phyloP scores from a whole-genome alignment of 495 filamentous ascomycete species.

The Cercophora sp. region DNA sequence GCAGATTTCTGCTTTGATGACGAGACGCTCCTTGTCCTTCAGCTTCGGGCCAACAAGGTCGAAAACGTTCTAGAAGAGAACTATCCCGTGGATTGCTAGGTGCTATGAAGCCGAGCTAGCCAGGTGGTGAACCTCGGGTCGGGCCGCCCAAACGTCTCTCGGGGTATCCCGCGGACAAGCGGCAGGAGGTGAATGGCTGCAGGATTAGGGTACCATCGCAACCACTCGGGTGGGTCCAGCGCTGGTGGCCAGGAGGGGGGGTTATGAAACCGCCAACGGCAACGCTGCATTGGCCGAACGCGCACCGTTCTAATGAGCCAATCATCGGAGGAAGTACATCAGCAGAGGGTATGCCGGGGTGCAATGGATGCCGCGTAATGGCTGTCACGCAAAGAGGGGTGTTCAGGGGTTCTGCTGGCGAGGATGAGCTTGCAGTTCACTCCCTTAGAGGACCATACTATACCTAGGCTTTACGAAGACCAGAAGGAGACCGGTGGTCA shows the following conservation, averaged over 20 bases:
- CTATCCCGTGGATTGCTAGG: too few species aligned
- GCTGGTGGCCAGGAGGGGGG: neutral
- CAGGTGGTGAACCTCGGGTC: too few species aligned
- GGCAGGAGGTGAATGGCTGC: too few species aligned
- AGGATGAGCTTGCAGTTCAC: neutral
- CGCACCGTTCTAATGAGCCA: slow-evolving; percentile 6
- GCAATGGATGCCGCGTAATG: neutral
- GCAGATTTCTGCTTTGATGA: too few species aligned
- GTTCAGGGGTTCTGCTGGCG: neutral
- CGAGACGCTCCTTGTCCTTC: too few species aligned
- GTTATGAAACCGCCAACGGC: slow-evolving; percentile 4
- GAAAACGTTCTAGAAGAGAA: too few species aligned
- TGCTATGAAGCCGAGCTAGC: too few species aligned
- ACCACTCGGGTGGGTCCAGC: neutral
- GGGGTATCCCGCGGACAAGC: too few species aligned
- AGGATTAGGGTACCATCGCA: neutral
- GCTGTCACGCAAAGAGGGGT: neutral
- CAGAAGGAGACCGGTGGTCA: too few species aligned
- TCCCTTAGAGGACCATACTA: neutral
- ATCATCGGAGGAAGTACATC: slow-evolving; percentile 19
- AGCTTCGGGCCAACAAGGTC: too few species aligned
- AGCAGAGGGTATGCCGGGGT: neutral
- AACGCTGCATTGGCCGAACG: slow-evolving; percentile 7
- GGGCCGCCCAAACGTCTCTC: too few species aligned
- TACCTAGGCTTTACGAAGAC: too few species aligned